A percentile compares a stretch with the other conserved stretches of the same genome.
Conservation (phyloP, 2,329 filamentous ascomycete species). For the Fusarium fujikuroi region DNA sequence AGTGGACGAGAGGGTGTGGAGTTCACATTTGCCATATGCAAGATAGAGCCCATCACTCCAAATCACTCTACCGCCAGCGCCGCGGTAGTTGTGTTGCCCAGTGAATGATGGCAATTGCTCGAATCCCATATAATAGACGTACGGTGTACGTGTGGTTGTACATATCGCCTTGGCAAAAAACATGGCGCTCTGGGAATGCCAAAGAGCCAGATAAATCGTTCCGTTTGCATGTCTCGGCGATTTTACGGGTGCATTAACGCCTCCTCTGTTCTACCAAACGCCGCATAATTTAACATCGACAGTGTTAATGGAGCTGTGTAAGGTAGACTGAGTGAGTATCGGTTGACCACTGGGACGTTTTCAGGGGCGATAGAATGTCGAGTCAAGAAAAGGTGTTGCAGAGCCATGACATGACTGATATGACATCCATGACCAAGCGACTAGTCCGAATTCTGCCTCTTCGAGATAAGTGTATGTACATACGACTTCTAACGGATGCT, state of each 20-base stretch:
- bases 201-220: conserved; percentile 18
- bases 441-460: conserved; percentile 7
- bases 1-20: conserved; percentile 12
- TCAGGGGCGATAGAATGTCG: background rate
- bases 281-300: conserved; percentile 11
- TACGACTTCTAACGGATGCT: conserved; percentile 12
- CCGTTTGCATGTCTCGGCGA: conserved; percentile 44
- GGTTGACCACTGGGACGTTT: conserved; percentile 10
- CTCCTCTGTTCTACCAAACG: conserved; percentile 27
- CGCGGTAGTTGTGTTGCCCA: conserved; percentile 10
- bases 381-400: conserved; percentile 18
- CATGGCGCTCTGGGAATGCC: conserved; percentile 24
- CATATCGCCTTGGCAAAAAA: conserved; percentile 5
- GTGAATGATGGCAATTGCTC: conserved; percentile 36
- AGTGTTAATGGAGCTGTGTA: background rate
- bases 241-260: conserved; percentile 39
- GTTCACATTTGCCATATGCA: background rate
- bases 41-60: conserved; percentile 5
- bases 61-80: background rate
- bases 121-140: conserved; percentile 32
- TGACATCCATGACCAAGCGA: conserved; percentile 14
- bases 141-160: background rate
- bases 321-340: background rate
- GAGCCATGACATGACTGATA: conserved; percentile 18
- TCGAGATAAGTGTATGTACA: background rate